phyloP scores from a whole-genome alignment of 495 filamentous ascomycete genomes.

The Neurospora terricola region DNA sequence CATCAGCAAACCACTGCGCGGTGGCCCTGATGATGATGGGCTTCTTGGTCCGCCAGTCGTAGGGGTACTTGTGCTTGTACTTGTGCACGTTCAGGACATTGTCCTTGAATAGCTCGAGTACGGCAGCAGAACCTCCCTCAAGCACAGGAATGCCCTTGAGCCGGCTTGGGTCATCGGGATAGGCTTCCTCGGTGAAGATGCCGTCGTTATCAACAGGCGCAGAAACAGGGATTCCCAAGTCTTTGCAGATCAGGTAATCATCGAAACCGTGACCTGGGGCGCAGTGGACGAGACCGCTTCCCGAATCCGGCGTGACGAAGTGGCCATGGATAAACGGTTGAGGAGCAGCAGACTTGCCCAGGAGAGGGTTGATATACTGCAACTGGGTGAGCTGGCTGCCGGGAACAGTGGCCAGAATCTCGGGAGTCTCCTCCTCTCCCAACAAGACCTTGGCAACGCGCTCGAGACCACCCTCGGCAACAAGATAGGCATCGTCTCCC shows the following conservation, averaged over 20 bases:
- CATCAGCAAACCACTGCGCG: conserved; percentile 95
- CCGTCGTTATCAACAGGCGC: conserved; percentile 79
- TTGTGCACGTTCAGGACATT: conserved; percentile 55
- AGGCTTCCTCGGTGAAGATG: conserved; percentile 63
- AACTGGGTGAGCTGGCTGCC: conserved; percentile 57
- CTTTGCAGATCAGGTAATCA: conserved; percentile 75
- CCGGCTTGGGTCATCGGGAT: conserved; percentile 55
- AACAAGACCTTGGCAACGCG: conserved; percentile 24
- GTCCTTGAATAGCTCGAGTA: conserved; percentile 54
- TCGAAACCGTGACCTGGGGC: conserved; percentile 96
- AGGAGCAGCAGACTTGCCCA: conserved; percentile 36
- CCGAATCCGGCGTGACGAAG: conserved; percentile 80
- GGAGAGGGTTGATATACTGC: conserved; percentile 57
- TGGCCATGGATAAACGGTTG: conserved; percentile 69
- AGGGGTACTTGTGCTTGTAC: conserved; percentile 87
- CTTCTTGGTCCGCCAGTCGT: conserved; percentile 92
- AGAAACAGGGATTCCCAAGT: conserved; percentile 53
- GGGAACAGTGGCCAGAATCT: conserved; percentile 47
- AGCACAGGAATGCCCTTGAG: conserved; percentile 32
- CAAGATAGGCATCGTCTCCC: conserved; percentile 37
- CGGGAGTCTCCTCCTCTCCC: conserved; percentile 18
- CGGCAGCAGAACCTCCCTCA: conserved; percentile 52
- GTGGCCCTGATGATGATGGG: conserved; percentile 88
- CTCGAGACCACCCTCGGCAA: conserved; percentile 57
- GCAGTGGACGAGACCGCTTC: conserved; percentile 85